Percentiles rank a stretch among this genome's conserved stretches.
Evolutionary conservation across 2,329 filamentous ascomycete genomes (phyloP).

Genomic region (Sporothrix brasiliensis): DNA sequence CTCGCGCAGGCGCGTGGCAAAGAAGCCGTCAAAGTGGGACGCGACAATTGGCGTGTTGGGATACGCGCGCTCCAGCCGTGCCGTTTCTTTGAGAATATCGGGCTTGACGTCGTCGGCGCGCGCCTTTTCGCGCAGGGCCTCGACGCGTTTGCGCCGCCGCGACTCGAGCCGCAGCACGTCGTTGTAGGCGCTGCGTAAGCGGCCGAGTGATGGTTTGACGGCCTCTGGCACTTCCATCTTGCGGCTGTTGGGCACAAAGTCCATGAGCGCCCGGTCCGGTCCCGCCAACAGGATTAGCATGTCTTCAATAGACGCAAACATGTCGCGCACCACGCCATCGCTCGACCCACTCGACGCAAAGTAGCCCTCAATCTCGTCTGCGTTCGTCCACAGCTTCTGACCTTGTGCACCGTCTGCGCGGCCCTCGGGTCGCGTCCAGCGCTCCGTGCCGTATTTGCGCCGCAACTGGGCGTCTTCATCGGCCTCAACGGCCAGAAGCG

Average conservation of each 20-base stretch:
- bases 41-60: slow-evolving; percentile 83
- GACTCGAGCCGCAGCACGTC: slow-evolving; percentile 84
- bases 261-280: slow-evolving; percentile 77
- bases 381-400: slow-evolving; percentile 71
- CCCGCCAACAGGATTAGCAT: slow-evolving; percentile 76
- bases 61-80: slow-evolving; percentile 81
- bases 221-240: slow-evolving; percentile 77
- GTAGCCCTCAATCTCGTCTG: slow-evolving; percentile 82
- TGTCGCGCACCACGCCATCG: slow-evolving; percentile 68
- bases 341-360: slow-evolving; percentile 66
- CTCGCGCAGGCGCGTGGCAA: slow-evolving; percentile 74
- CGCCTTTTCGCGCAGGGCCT: slow-evolving; percentile 75
- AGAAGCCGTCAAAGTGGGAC: slow-evolving; percentile 89
- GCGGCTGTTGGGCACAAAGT: slow-evolving; percentile 85
- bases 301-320: slow-evolving; percentile 74
- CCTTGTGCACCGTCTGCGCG: slow-evolving; percentile 70
- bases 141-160: slow-evolving; percentile 75
- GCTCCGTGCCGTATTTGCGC: slow-evolving; percentile 79
- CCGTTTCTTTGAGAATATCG: slow-evolving; percentile 80
- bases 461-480: slow-evolving; percentile 79
- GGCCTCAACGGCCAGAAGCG: slow-evolving; percentile 75
- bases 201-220: slow-evolving; percentile 76
- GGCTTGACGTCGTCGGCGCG: slow-evolving; percentile 86
- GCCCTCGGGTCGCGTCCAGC: slow-evolving; percentile 75
- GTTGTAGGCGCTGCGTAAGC: slow-evolving; percentile 77